Base-by-base conservation (phyloP, 495 filamentous ascomycete genomes). In the Patellaria atrata region DNA sequence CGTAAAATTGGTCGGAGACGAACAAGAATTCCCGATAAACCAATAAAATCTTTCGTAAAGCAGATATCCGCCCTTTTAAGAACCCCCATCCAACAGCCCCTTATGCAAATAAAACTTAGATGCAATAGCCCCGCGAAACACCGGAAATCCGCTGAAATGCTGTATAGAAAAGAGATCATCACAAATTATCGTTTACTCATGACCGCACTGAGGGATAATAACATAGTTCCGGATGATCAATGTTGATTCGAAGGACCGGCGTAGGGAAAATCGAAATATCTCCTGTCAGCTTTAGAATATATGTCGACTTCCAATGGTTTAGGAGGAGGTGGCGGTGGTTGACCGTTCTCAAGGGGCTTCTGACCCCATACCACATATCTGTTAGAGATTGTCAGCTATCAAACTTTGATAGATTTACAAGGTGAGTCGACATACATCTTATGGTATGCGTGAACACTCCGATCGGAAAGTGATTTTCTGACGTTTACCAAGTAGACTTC, bases 401-500 rank as follows among this genome's bases (percentile, higher is more conserved):
- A 38, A 10, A 1, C n/a, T 19, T n/a, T 15, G 9, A 21, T 2
- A 11, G 22, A 20, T 4, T 27, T 20, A 20, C 16, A 22, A 12
- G 3, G 5, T 11, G 15, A 13, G 25, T 15, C 37, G 11, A 30
- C 58, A 47, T 37, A 64, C 62, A 58, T 44, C 30, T 53, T 45
- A 40, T 55, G 56, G 40, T 66, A 64, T 4, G 50, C 57, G 37
- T 66, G 62, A 9, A 57, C 53, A 20, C 35, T 47, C 20, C 47
- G 44, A 33, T 63, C 53, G 19, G 23, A 46, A 24, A 69, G 22
- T n/a, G 54, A 57, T 27, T 44, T 55, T 18, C 56, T 45, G 10
- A 69, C 50, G 30, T 55, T 45, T 2, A 52, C 52, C 20, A 64
- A 27, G 10, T 58, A 58, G 16, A 56, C 57, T 36, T 64, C 56